Percentiles rank a stretch among this genome's conserved stretches.
Evolutionary conservation across 805 yeast species (phyloP).

Genomic region (Pichia cabralensis): DNA sequence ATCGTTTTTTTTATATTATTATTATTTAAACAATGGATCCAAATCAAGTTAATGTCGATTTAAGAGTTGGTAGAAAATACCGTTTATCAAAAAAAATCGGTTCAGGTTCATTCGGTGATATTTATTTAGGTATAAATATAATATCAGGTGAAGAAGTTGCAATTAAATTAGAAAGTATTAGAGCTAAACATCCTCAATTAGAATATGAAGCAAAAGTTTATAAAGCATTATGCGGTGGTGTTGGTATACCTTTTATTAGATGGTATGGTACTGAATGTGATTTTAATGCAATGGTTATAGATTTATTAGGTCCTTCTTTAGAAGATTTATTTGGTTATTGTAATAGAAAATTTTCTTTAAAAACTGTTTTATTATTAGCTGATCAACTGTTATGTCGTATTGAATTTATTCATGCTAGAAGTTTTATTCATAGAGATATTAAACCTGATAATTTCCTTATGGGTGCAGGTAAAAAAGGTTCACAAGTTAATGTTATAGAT

Average conservation of each 20-base stretch:
- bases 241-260: conserved; percentile 93
- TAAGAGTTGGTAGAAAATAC: conserved; percentile 88
- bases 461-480: conserved; percentile 92
- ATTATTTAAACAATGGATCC: conserved; percentile 5
- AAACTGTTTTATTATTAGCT: conserved; percentile 86
- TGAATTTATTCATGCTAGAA: conserved; percentile 91
- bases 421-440: conserved; percentile 78
- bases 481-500: conserved; percentile 89
- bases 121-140: conserved; percentile 85
- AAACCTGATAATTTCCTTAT: conserved; percentile 77
- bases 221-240: conserved; percentile 90
- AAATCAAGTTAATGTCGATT: conserved; percentile 35
- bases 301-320: conserved; percentile 85
- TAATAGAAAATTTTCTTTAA: conserved; percentile 84
- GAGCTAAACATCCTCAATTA: conserved; percentile 92
- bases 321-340: conserved; percentile 96
- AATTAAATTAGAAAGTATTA: conserved; percentile 80
- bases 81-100: conserved; percentile 94
- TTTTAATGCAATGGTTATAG: conserved; percentile 94
- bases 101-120: conserved; percentile 95
- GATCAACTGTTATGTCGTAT: conserved; percentile 91
- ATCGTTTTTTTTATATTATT: background rate
- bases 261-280: conserved; percentile 97
- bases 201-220: conserved; percentile 96
- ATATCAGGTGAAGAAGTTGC: conserved; percentile 97